Conservation (phyloP, 345 rosid genomes). For the Triadica sebifera region DNA sequence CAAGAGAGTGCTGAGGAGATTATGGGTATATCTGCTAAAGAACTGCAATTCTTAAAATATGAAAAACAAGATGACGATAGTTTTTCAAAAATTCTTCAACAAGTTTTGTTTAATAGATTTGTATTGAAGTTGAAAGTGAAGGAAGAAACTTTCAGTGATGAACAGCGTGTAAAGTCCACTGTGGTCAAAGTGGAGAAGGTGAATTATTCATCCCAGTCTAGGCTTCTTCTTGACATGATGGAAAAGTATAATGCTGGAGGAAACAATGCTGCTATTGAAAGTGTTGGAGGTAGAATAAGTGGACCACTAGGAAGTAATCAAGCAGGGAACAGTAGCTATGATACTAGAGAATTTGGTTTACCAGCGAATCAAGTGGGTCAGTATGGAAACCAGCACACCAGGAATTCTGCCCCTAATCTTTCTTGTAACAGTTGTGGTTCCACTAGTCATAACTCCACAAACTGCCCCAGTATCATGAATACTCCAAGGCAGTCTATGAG, state of each 20-base stretch:
- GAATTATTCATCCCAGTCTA: slow-evolving; percentile 54
- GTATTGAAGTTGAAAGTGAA: slow-evolving; percentile 81
- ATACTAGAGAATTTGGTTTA: slow-evolving; percentile 31
- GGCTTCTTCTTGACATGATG: slow-evolving; percentile 59
- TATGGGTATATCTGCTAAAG: slow-evolving; percentile 83
- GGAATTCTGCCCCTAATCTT: slow-evolving; percentile 24
- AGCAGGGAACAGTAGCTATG: slow-evolving; percentile 19
- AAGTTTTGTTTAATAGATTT: slow-evolving; percentile 59
- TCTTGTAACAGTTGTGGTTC: slow-evolving; percentile 61
- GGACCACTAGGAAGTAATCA: slow-evolving; percentile 26
- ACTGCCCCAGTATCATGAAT: slow-evolving; percentile 68
- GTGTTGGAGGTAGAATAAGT: slow-evolving; percentile 33
- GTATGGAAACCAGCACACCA: slow-evolving; percentile 42
- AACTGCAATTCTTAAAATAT: slow-evolving; percentile 56
- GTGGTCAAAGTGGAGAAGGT: slow-evolving; percentile 73
- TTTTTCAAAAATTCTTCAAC: slow-evolving; percentile 62
- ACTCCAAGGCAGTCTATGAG: slow-evolving; percentile 43
- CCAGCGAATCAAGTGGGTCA: slow-evolving; percentile 46
- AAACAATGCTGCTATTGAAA: slow-evolving; percentile 28
- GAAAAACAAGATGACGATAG: slow-evolving; percentile 67
- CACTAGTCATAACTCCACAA: slow-evolving; percentile 56
- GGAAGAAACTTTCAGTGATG: slow-evolving; percentile 85
- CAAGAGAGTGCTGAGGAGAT: slow-evolving; percentile 84
- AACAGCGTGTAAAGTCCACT: slow-evolving; percentile 82
- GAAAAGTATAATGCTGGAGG: slow-evolving; percentile 39